A percentile compares a stretch with the other conserved stretches of the same genome.
Conservation (phyloP, 257 asterid genomes). For the Solanum medicagineum region DNA sequence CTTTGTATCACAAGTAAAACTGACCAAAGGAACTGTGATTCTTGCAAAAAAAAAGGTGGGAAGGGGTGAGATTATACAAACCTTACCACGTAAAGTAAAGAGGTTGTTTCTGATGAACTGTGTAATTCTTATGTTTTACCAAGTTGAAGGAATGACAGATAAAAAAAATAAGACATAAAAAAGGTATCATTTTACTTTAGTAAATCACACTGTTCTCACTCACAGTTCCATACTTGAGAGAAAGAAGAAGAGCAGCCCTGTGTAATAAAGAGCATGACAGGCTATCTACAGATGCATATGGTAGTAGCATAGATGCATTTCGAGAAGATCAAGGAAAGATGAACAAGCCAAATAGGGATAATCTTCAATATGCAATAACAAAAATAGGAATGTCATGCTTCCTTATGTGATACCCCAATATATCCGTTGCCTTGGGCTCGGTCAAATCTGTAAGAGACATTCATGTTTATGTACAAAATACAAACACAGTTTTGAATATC, state of each 20-base stretch:
- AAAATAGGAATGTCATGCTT: not conserved
- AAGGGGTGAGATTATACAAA: too few relatives aligned
- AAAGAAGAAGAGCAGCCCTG: not conserved
- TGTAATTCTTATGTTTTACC: not conserved
- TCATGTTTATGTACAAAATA: conserved; percentile 4
- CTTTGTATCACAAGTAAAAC: not conserved
- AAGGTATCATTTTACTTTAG: not conserved
- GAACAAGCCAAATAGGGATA: not conserved
- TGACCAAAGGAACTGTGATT: not conserved
- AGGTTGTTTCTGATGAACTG: not conserved
- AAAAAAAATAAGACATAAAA: not conserved
- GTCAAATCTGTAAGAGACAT: not conserved
- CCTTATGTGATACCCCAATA: not conserved
- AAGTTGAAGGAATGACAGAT: not conserved
- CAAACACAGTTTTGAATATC: not conserved
- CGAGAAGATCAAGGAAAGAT: not conserved
- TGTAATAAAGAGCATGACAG: not conserved
- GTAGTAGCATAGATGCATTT: not conserved
- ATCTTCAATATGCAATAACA: not conserved
- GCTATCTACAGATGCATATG: not conserved
- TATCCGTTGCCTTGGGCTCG: not conserved
- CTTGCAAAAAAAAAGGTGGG: not conserved
- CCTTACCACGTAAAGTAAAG: not conserved
- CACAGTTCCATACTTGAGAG: not conserved
- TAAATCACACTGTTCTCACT: not conserved